phyloP scores from a whole-genome alignment of 345 rosid genomes.

The Dimocarpus longan region DNA sequence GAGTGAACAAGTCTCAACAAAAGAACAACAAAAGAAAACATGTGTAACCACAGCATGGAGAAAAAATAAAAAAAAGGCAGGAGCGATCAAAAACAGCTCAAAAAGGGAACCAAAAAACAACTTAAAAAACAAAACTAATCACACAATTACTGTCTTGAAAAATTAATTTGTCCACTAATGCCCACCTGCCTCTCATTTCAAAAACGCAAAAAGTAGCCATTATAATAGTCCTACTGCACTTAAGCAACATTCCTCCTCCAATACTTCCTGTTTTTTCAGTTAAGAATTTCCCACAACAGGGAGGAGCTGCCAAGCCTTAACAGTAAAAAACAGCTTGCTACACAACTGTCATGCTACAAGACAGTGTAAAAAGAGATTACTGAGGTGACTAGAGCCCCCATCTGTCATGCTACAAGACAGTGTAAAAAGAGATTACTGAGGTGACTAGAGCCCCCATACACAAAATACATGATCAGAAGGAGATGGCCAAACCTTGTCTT shows the following conservation, averaged over 20 bases:
- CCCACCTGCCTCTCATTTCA: neutral
- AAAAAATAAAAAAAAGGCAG: too few species aligned
- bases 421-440: neutral
- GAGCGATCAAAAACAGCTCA: neutral
- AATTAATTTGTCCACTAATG: neutral
- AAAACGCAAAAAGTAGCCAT: neutral
- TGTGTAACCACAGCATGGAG: too few species aligned
- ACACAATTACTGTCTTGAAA: neutral
- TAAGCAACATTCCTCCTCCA: neutral
- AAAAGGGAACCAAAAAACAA: neutral
- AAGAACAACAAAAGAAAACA: too few species aligned
- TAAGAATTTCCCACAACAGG: too few species aligned
- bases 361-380: neutral
- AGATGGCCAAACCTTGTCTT: too few species aligned
- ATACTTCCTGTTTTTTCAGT: too few species aligned
- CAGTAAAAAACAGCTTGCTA: neutral
- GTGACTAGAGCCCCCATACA: too few species aligned
- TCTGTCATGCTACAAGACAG: neutral
- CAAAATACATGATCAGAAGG: too few species aligned
- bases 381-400: too few species aligned
- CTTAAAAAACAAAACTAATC: neutral
- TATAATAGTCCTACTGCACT: neutral
- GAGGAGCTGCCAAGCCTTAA: too few species aligned
- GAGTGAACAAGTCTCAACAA: neutral
- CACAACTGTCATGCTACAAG: neutral